phyloP scores from a whole-genome alignment of 306 rosid genomes.

The Purshia tridentata region DNA sequence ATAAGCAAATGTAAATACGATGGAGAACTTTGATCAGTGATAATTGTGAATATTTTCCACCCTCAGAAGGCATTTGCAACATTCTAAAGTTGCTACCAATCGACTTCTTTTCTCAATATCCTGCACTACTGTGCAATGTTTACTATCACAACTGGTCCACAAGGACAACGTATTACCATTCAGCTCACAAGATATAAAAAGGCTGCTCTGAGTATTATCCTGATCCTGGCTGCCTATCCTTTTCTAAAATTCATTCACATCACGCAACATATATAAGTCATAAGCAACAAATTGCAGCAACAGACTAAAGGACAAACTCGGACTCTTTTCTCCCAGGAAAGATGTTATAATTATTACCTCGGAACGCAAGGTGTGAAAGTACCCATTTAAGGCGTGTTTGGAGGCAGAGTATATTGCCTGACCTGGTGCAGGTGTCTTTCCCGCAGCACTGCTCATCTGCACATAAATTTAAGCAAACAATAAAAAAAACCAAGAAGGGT shows the following conservation, averaged over 20 bases:
- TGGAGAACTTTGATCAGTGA: not conserved
- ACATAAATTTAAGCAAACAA: slow-evolving; percentile 23
- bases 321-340: slow-evolving; percentile 17
- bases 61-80: not conserved
- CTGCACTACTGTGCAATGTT: not conserved
- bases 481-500: slow-evolving; percentile 19
- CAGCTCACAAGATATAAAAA: not conserved
- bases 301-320: slow-evolving; percentile 1
- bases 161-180: not conserved
- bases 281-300: not conserved
- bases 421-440: slow-evolving; percentile 93
- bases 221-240: not conserved
- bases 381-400: slow-evolving; percentile 86
- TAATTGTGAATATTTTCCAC: not conserved
- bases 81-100: not conserved
- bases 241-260: not conserved
- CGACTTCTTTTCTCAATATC: not conserved
- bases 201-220: too few relatives aligned
- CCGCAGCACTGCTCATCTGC: slow-evolving; percentile 98
- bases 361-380: slow-evolving; percentile 86
- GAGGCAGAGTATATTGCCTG: slow-evolving; percentile 96
- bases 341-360: slow-evolving; percentile 54
- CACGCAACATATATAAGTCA: not conserved
- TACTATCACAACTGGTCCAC: slow-evolving; percentile 1
- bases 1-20: not conserved